These are phyloP conservation scores for Penicillium salamii DNA, from an alignment of 495 filamentous ascomycete species.

Conservation along the genomic window DNA sequence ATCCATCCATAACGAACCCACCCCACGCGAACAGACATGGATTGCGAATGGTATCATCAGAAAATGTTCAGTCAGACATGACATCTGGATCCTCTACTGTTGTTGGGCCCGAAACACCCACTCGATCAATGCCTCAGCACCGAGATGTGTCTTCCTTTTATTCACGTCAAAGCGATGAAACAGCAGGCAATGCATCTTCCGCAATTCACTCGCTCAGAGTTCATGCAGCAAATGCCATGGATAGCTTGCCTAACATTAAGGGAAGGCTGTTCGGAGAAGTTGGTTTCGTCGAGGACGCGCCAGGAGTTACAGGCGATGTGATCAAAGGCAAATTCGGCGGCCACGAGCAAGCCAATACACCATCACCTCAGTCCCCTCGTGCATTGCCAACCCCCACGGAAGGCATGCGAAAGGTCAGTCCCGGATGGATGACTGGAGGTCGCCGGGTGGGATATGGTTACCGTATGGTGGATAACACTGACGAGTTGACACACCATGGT, in stretches of 20 bases:
- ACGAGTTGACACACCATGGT: constrained; percentile 7
- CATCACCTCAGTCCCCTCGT: not conserved
- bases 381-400: not conserved
- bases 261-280: not conserved
- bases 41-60: constrained; percentile 14
- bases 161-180: constrained; percentile 23
- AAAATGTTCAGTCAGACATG: constrained; percentile 4
- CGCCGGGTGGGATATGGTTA: constrained; percentile 46
- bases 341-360: constrained; percentile 20
- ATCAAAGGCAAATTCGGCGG: constrained; percentile 31
- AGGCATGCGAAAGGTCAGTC: constrained; percentile 33
- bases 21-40: constrained; percentile 14
- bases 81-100: constrained; percentile 6
- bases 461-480: constrained; percentile 26
- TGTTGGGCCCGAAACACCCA: constrained; percentile 9
- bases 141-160: constrained; percentile 28
- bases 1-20: constrained; percentile 20
- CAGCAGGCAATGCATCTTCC: constrained; percentile 6
- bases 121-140: not conserved
- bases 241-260: not conserved
- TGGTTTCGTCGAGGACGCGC: not conserved
- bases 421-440: constrained; percentile 47
- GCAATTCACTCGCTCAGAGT: not conserved
- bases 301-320: not conserved
- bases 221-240: not conserved